Evolutionary conservation across 768 basidiomycete species (phyloP).

Genomic region (Termitomyces sp.): DNA sequence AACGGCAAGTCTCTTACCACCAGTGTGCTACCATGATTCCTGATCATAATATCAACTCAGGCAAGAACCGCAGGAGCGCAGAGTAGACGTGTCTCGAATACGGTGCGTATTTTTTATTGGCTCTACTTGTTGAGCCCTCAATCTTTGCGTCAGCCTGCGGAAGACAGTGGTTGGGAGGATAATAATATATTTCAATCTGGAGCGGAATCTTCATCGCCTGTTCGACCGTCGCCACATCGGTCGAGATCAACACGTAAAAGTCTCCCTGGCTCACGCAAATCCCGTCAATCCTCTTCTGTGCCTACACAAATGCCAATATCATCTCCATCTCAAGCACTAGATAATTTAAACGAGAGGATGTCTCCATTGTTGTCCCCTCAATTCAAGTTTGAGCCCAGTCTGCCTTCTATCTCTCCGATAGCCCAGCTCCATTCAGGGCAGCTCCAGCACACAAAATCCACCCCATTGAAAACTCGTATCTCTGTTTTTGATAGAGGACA

Average conservation of each 20-base stretch:
- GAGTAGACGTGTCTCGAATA: constrained; percentile 49
- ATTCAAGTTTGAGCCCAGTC: constrained; percentile 48
- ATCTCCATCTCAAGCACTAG: constrained; percentile 32
- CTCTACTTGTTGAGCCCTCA: neutral
- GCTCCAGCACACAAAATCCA: constrained; percentile 1
- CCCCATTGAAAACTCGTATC: neutral
- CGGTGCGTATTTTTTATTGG: constrained; percentile 21
- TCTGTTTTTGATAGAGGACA: constrained; percentile 10
- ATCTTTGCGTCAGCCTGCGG: constrained; percentile 20
- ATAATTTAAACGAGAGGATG: constrained; percentile 13
- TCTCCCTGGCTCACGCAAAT: constrained; percentile 33
- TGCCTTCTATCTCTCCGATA: constrained; percentile 27
- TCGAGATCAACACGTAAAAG: constrained; percentile 37
- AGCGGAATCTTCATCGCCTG: constrained; percentile 81
- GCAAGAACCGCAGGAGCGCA: constrained; percentile 44
- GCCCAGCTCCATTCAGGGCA: constrained; percentile 23
- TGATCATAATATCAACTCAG: constrained; percentile 19
- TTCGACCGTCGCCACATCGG: constrained; percentile 51
- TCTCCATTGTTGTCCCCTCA: constrained; percentile 41
- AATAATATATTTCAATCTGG: constrained; percentile 89
- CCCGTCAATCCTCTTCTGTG: constrained; percentile 68
- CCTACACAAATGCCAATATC: constrained; percentile 48
- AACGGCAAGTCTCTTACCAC: constrained; percentile 32
- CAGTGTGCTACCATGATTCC: constrained; percentile 1
- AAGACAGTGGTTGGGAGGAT: constrained; percentile 87